These are phyloP conservation scores for Neurospora sp. DNA, from an alignment of 2,329 filamentous ascomycete species.

Conservation along the genomic window DNA sequence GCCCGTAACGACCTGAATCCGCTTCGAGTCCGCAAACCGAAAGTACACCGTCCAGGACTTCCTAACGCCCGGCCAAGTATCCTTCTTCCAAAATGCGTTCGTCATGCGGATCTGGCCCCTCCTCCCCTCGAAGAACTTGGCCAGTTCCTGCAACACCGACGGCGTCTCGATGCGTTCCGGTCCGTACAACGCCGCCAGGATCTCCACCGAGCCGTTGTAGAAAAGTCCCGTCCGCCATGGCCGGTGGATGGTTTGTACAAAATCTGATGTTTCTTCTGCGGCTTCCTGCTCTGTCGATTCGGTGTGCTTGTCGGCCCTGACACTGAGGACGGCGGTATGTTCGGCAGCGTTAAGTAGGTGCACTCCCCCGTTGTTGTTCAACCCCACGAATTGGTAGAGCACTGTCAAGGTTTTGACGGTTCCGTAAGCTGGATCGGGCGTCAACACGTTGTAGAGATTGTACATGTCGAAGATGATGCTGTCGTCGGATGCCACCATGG, in stretches of 20 bases:
- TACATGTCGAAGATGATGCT: conserved; percentile 12
- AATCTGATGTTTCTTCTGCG: conserved; percentile 11
- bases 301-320: conserved; percentile 9
- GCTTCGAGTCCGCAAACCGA: conserved; percentile 10
- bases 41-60: conserved; percentile 17
- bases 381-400: conserved; percentile 13
- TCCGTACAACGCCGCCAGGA: conserved; percentile 14
- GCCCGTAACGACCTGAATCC: conserved; percentile 20
- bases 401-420: conserved; percentile 12
- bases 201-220: conserved; percentile 11
- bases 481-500: conserved; percentile 8
- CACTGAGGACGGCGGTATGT: conserved; percentile 6
- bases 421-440: conserved; percentile 14
- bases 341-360: conserved; percentile 17
- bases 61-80: conserved; percentile 14
- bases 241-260: background rate
- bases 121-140: conserved; percentile 15
- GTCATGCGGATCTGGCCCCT: conserved; percentile 16
- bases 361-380: conserved; percentile 7
- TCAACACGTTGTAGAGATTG: conserved; percentile 8
- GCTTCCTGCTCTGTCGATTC: conserved; percentile 2
- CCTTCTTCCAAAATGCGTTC: conserved; percentile 15
- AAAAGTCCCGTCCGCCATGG: conserved; percentile 6
- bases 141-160: conserved; percentile 12
- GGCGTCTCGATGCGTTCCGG: conserved; percentile 13